Conservation (phyloP, 768 basidiomycete genomes). For the Boletellus ananas region DNA sequence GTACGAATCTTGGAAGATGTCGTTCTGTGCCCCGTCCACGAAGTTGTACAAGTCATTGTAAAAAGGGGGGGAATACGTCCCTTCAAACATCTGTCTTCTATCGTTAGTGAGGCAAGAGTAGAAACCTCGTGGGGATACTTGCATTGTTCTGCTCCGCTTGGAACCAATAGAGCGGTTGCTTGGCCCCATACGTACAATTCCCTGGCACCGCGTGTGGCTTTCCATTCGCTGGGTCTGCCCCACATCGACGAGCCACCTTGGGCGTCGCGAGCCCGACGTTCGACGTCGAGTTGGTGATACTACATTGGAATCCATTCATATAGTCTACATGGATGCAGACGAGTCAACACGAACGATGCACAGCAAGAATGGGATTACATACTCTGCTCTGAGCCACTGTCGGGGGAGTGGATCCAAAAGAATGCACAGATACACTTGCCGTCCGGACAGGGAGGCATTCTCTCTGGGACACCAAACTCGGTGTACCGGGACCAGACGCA, state of each 20-base stretch:
- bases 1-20: constrained; percentile 67
- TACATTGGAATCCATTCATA: constrained; percentile 74
- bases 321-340: constrained; percentile 42
- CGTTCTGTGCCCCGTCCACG: constrained; percentile 64
- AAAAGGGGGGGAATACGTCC: constrained; percentile 53
- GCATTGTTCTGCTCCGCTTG: constrained; percentile 62
- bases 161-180: constrained; percentile 69
- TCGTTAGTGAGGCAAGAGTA: not conserved
- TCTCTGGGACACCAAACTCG: constrained; percentile 61
- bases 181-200: constrained; percentile 73
- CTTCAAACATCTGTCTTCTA: constrained; percentile 57
- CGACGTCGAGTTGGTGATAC: constrained; percentile 51
- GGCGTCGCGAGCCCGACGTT: constrained; percentile 49
- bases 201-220: constrained; percentile 43
- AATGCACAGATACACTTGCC: constrained; percentile 67
- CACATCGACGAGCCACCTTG: constrained; percentile 62
- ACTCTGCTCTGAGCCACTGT: constrained; percentile 66
- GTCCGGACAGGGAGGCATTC: constrained; percentile 64
- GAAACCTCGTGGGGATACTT: constrained; percentile 10
- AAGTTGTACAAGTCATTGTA: constrained; percentile 74
- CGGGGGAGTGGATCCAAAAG: constrained; percentile 67
- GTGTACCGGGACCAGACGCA: constrained; percentile 73
- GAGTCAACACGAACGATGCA: not conserved
- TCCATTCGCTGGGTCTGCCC: constrained; percentile 48
- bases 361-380: constrained; percentile 14